These are phyloP conservation scores for Echinosophora koreensis DNA, from an alignment of 306 rosid species.

Conservation along the genomic window DNA sequence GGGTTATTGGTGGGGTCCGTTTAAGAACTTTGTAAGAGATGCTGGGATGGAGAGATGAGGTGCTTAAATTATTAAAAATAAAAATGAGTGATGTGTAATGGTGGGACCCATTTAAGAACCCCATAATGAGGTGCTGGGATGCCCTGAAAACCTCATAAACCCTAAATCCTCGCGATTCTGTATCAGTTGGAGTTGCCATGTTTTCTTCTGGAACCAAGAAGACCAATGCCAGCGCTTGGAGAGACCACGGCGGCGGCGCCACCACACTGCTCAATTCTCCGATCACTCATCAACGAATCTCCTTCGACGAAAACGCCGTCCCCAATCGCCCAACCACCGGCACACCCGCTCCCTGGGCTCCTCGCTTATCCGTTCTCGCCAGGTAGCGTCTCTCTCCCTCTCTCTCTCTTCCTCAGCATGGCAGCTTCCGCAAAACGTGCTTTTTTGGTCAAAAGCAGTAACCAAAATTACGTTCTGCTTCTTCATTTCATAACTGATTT, in stretches of 20 bases:
- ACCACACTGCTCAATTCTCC: constrained; percentile 58
- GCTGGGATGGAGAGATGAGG: too few relatives aligned
- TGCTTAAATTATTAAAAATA: too few relatives aligned
- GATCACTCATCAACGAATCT: constrained; percentile 60
- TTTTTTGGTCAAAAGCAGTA: too few relatives aligned
- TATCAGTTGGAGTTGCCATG: constrained; percentile 48
- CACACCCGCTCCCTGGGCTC: constrained; percentile 98
- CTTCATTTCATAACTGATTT: constrained; percentile 12
- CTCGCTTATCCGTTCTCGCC: constrained; percentile 92
- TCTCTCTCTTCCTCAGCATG: too few relatives aligned
- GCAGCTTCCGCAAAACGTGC: neutral
- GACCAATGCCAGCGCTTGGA: constrained; percentile 53
- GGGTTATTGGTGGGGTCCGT: too few relatives aligned
- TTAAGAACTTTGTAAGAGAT: too few relatives aligned
- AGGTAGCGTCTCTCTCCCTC: constrained; percentile 49
- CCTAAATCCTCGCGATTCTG: constrained; percentile 20
- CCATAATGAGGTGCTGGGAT: too few relatives aligned
- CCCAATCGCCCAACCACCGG: constrained; percentile 89
- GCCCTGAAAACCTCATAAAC: constrained; percentile 54
- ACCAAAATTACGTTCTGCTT: constrained; percentile 12
- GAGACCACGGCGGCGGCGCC: constrained; percentile 33
- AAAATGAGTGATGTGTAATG: too few relatives aligned
- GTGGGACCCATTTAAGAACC: too few relatives aligned
- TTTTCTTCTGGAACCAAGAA: constrained; percentile 82
- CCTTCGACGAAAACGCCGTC: constrained; percentile 49